Evolutionary conservation across 176 grass and related monocot species (phyloP).

Genomic region (Phoenix dactylifera): DNA sequence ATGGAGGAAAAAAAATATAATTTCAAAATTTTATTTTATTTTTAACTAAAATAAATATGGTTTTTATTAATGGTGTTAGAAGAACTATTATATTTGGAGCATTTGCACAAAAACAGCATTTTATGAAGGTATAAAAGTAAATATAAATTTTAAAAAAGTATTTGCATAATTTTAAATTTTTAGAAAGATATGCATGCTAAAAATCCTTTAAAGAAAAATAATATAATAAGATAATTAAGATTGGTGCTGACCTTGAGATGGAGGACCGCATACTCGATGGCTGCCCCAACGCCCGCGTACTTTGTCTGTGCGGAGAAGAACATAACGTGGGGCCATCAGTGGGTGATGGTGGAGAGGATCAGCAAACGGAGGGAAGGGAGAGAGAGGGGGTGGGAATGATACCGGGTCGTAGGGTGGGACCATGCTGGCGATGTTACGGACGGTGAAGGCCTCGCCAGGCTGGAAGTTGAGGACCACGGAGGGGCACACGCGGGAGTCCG

Average conservation of each 20-base stretch:
- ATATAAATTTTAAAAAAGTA: no score
- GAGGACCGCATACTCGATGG: slow-evolving; percentile 35
- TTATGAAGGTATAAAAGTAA: no score
- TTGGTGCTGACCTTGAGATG: slow-evolving; percentile 28
- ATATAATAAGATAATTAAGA: background rate
- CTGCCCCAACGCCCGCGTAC: slow-evolving; percentile 23
- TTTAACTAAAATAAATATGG: no score
- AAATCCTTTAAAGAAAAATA: no score
- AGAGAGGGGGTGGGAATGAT: background rate
- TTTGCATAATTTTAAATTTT: no score
- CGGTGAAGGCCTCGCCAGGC: slow-evolving; percentile 33
- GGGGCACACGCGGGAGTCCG: slow-evolving; percentile 36
- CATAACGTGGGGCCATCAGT: background rate
- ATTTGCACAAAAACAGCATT: no score
- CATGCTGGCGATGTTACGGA: slow-evolving; percentile 42
- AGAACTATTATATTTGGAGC: no score
- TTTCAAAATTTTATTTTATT: no score
- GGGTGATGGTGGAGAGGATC: background rate
- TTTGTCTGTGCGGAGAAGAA: slow-evolving; percentile 14
- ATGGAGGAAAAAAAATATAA: no score
- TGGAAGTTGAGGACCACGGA: slow-evolving; percentile 32
- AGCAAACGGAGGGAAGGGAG: background rate
- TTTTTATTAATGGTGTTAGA: no score
- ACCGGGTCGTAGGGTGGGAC: slow-evolving; percentile 32
- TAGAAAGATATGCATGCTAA: no score